These are phyloP conservation scores for Perkinsus olseni DNA, from an alignment of 169 alveolate species.

Conservation along the genomic window DNA sequence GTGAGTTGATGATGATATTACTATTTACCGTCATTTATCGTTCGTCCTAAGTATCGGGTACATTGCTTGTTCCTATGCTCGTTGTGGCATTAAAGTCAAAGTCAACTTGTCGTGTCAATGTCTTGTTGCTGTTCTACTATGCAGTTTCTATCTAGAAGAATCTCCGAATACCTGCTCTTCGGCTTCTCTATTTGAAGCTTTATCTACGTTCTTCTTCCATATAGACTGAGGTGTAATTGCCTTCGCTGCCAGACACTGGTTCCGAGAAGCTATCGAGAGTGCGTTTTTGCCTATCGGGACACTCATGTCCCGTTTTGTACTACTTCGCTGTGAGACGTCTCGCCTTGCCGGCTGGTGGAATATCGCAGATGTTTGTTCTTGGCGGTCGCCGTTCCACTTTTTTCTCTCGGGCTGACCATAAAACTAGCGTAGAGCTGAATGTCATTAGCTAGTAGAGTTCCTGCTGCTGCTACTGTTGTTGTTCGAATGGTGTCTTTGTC, in stretches of 20 bases:
- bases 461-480: not conserved
- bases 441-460: not conserved
- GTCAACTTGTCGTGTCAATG: not conserved
- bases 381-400: too few relatives aligned
- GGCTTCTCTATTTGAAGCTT: too few relatives aligned
- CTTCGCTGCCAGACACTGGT: not conserved
- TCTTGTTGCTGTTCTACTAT: too few relatives aligned
- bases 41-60: not conserved
- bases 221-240: not conserved
- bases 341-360: not conserved
- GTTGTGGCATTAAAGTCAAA: not conserved
- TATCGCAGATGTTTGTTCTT: too few relatives aligned
- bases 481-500: not conserved
- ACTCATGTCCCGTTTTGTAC: not conserved
- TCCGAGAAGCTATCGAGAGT: not conserved
- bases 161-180: too few relatives aligned
- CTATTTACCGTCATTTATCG: not conserved
- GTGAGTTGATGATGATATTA: not conserved
- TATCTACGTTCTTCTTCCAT: too few relatives aligned
- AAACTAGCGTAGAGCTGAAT: not conserved
- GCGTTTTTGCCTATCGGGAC: not conserved
- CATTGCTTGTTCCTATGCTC: constrained; percentile 3
- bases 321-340: not conserved
- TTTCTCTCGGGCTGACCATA: not conserved
- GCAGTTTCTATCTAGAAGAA: too few relatives aligned